These are phyloP conservation scores for Cylindrotheca closterium DNA, from an alignment of 108 stramenopile species.

Conservation along the genomic window DNA sequence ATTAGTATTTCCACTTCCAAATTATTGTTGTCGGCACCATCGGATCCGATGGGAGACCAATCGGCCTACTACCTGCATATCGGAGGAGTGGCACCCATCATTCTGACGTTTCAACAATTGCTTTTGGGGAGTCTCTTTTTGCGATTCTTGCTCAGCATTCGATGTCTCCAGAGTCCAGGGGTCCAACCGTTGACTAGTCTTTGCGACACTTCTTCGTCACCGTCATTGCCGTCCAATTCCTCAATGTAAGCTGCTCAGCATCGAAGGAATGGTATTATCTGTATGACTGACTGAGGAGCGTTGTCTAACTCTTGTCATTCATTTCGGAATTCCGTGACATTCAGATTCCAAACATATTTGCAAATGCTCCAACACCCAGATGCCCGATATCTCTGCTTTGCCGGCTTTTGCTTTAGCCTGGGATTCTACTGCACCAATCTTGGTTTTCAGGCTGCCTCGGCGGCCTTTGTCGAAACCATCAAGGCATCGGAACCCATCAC, in stretches of 20 bases:
- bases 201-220: too few relatives aligned
- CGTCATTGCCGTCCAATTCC: too few relatives aligned
- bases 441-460: conserved; percentile 57
- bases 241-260: too few relatives aligned
- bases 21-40: conserved; percentile 25
- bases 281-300: too few relatives aligned
- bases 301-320: too few relatives aligned
- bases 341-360: too few relatives aligned
- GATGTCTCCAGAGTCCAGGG: conserved; percentile 5
- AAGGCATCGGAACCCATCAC: conserved; percentile 88
- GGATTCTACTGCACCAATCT: conserved; percentile 76
- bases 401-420: conserved; percentile 60
- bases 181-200: not conserved
- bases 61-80: conserved; percentile 7
- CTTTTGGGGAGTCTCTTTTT: conserved; percentile 32
- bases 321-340: too few relatives aligned
- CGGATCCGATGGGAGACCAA: not conserved
- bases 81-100: conserved; percentile 25
- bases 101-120: conserved; percentile 45
- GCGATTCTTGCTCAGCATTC: conserved; percentile 24
- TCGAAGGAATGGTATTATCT: too few relatives aligned
- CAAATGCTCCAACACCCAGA: not conserved
- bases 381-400: not conserved
- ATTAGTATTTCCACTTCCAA: conserved; percentile 75
- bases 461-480: conserved; percentile 84